Conservation (phyloP, 805 yeast species). For the Candida coleopterorum region DNA sequence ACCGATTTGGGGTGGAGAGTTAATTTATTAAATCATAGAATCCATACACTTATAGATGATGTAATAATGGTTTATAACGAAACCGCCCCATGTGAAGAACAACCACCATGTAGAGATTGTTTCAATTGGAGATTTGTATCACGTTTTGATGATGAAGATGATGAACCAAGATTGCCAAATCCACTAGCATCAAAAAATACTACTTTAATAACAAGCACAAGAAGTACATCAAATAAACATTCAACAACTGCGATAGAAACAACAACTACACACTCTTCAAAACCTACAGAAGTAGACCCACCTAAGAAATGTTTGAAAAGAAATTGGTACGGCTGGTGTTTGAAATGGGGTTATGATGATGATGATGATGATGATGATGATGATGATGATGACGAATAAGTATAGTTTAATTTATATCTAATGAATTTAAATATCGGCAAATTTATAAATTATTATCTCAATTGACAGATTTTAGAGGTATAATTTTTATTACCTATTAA, state of each 20-base stretch:
- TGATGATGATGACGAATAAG: too few species aligned
- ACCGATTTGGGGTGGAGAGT: slow-evolving; percentile 89
- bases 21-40: slow-evolving; percentile 80
- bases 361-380: slow-evolving; percentile 12
- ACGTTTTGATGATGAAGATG: slow-evolving; percentile 38
- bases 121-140: slow-evolving; percentile 78
- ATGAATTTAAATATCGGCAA: too few species aligned
- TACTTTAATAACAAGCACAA: slow-evolving; percentile 1
- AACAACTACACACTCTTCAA: slow-evolving; percentile 9
- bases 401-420: too few species aligned
- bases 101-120: slow-evolving; percentile 87
- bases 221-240: slow-evolving; percentile 7
- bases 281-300: slow-evolving; percentile 15
- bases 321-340: slow-evolving; percentile 68
- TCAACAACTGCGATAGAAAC: slow-evolving; percentile 5
- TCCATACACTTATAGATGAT: slow-evolving; percentile 85
- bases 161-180: slow-evolving; percentile 34
- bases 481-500: too few species aligned
- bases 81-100: slow-evolving; percentile 68
- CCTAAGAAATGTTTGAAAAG: slow-evolving; percentile 49
- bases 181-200: slow-evolving; percentile 28
- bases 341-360: slow-evolving; percentile 39
- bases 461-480: too few species aligned
- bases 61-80: slow-evolving; percentile 67
- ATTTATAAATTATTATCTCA: too few species aligned